These are phyloP conservation scores for Neopestalotiopsis clavispora DNA, from an alignment of 2,329 filamentous ascomycete genomes.

Conservation along the genomic window DNA sequence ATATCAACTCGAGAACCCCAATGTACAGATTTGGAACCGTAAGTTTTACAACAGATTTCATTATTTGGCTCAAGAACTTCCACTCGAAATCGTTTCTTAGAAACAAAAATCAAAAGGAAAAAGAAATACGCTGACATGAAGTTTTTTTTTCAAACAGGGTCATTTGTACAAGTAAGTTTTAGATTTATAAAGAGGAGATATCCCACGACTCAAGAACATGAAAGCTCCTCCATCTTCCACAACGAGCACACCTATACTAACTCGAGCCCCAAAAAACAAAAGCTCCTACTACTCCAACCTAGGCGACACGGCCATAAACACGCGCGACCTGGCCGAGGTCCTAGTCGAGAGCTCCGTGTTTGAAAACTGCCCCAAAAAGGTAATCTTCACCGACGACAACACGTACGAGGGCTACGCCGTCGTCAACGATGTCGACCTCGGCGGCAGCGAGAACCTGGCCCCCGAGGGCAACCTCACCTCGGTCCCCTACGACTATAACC, in stretches of 20 bases:
- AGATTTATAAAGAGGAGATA: slow-evolving; percentile 46
- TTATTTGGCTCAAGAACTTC: no score
- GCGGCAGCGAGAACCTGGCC: slow-evolving; percentile 52
- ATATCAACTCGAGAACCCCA: slow-evolving; percentile 68
- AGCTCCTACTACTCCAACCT: slow-evolving; percentile 32
- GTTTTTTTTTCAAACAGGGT: background rate
- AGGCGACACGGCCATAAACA: slow-evolving; percentile 55
- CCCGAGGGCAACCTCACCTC: slow-evolving; percentile 46
- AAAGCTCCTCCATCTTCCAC: no score
- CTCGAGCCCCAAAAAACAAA: background rate
- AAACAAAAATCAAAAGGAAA: slow-evolving; percentile 44
- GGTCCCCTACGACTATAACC: slow-evolving; percentile 19
- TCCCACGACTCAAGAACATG: no score
- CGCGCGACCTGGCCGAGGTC: slow-evolving; percentile 55
- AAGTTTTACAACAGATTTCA: background rate
- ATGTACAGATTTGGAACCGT: slow-evolving; percentile 69
- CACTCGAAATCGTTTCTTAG: slow-evolving; percentile 31
- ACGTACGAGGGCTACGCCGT: slow-evolving; percentile 45
- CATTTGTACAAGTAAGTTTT: background rate
- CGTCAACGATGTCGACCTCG: slow-evolving; percentile 46
- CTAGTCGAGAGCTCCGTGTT: slow-evolving; percentile 53
- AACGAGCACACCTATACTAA: no score
- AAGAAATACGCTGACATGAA: background rate
- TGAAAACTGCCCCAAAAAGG: slow-evolving; percentile 26
- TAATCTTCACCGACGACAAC: slow-evolving; percentile 44